Conservation (phyloP, 2,329 filamentous ascomycete genomes). For the Exophiala spinifera region DNA sequence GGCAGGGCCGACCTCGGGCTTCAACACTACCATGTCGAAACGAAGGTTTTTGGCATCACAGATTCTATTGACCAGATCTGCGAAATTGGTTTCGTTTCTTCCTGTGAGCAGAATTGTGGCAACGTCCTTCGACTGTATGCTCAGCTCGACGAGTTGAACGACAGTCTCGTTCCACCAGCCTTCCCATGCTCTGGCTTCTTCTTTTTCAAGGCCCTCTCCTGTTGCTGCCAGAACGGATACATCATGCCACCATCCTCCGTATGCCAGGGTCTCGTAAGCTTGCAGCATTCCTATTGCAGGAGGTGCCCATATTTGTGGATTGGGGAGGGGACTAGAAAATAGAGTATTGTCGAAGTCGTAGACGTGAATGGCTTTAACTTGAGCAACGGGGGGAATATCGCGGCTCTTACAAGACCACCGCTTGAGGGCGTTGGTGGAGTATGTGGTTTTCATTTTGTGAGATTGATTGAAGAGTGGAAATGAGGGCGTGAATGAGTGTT, state of each 20-base stretch:
- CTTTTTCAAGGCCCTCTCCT: slow-evolving; percentile 74
- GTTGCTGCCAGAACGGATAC: slow-evolving; percentile 79
- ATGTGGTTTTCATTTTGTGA: slow-evolving; percentile 23
- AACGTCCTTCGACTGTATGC: slow-evolving; percentile 78
- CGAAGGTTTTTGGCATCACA: slow-evolving; percentile 71
- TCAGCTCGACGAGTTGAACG: slow-evolving; percentile 72
- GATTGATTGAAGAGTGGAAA: background rate
- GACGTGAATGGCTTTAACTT: slow-evolving; percentile 78
- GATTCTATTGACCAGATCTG: slow-evolving; percentile 78
- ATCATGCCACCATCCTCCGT: slow-evolving; percentile 98
- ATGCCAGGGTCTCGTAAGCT: slow-evolving; percentile 70
- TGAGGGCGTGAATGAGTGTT: background rate
- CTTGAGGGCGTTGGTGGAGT: slow-evolving; percentile 71
- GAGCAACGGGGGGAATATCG: slow-evolving; percentile 63
- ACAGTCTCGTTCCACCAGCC: slow-evolving; percentile 98
- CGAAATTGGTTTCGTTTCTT: slow-evolving; percentile 72
- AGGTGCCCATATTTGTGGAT: slow-evolving; percentile 80
- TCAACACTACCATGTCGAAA: slow-evolving; percentile 85
- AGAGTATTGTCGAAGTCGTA: slow-evolving; percentile 99
- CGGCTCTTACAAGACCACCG: slow-evolving; percentile 75
- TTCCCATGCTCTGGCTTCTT: slow-evolving; percentile 80
- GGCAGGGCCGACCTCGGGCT: slow-evolving; percentile 76
- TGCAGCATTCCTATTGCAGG: slow-evolving; percentile 74
- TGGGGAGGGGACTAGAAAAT: slow-evolving; percentile 87
- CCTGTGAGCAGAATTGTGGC: slow-evolving; percentile 86